phyloP scores from a whole-genome alignment of 2,329 filamentous ascomycete genomes.

The Dothistroma pini region DNA sequence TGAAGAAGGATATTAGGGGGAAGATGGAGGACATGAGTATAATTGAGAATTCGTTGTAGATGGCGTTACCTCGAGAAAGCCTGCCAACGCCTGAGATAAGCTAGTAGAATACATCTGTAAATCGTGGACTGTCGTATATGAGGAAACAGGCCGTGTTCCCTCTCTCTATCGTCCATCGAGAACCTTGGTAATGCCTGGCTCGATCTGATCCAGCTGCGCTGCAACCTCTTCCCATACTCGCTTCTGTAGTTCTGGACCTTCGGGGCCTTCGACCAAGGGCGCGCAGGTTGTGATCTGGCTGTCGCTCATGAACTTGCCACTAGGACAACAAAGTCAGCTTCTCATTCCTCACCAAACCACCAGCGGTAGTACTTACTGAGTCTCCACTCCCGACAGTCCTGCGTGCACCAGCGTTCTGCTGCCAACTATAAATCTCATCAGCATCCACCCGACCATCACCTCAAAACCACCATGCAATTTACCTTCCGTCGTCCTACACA shows the following conservation, averaged over 20 bases:
- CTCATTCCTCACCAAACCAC: neutral
- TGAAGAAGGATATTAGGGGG: constrained; percentile 43
- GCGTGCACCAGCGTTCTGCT: constrained; percentile 41
- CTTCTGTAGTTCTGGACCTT: constrained; percentile 37
- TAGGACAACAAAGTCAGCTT: neutral
- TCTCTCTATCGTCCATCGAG: constrained; percentile 11
- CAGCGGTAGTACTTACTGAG: constrained; percentile 29
- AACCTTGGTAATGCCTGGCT: constrained; percentile 31
- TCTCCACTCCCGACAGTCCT: constrained; percentile 34
- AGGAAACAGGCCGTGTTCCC: neutral
- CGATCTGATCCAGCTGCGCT: constrained; percentile 38
- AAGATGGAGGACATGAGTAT: constrained; percentile 42
- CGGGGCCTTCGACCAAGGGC: constrained; percentile 35
- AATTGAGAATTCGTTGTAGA: constrained; percentile 38
- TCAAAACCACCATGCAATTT: too few relatives aligned
- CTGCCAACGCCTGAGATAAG: neutral
- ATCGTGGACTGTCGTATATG: neutral
- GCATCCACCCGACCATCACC: neutral
- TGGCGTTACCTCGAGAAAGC: neutral
- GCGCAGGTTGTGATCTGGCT: constrained; percentile 26
- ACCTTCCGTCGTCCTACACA: constrained; percentile 28
- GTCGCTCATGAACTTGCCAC: constrained; percentile 41
- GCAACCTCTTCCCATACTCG: constrained; percentile 41
- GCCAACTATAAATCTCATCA: constrained; percentile 35
- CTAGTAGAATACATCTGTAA: neutral